phyloP scores from a whole-genome alignment of 805 yeast species.

The Saccharomycopsis schoenii region DNA sequence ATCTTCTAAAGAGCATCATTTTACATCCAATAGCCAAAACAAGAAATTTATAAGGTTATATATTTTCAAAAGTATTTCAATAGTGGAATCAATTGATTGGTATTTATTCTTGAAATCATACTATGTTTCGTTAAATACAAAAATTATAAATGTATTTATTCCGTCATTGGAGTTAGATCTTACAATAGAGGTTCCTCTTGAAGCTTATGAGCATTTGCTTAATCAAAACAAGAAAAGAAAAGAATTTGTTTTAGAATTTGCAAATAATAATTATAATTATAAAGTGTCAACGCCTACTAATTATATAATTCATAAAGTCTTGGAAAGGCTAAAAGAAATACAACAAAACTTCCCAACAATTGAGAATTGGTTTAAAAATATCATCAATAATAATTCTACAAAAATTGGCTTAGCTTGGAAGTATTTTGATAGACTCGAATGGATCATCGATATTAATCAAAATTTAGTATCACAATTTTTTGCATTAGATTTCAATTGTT shows the following conservation, averaged over 20 bases:
- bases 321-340: slow-evolving; percentile 4
- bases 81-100: slow-evolving; percentile 53
- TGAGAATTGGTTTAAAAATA: slow-evolving; percentile 20
- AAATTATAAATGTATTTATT: slow-evolving; percentile 3
- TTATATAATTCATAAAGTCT: slow-evolving; percentile 6
- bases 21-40: slow-evolving; percentile 5
- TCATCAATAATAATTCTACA: slow-evolving; percentile 23
- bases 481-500: slow-evolving; percentile 32
- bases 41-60: slow-evolving; percentile 28
- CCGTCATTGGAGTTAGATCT: slow-evolving; percentile 31
- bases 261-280: slow-evolving; percentile 11
- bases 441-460: slow-evolving; percentile 42
- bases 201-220: slow-evolving; percentile 10
- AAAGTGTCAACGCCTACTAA: slow-evolving; percentile 8
- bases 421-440: slow-evolving; percentile 66
- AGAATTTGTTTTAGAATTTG: slow-evolving; percentile 5
- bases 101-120: slow-evolving; percentile 40
- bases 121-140: slow-evolving; percentile 26
- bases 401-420: slow-evolving; percentile 50
- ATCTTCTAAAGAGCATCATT: slow-evolving; percentile 4
- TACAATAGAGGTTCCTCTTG: slow-evolving; percentile 37
- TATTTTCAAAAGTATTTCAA: slow-evolving; percentile 46
- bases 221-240: slow-evolving; percentile 10
- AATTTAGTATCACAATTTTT: slow-evolving; percentile 34
- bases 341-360: slow-evolving; percentile 20